Conservation (phyloP, 208 protist species). For the Trypanosoma brucei region DNA sequence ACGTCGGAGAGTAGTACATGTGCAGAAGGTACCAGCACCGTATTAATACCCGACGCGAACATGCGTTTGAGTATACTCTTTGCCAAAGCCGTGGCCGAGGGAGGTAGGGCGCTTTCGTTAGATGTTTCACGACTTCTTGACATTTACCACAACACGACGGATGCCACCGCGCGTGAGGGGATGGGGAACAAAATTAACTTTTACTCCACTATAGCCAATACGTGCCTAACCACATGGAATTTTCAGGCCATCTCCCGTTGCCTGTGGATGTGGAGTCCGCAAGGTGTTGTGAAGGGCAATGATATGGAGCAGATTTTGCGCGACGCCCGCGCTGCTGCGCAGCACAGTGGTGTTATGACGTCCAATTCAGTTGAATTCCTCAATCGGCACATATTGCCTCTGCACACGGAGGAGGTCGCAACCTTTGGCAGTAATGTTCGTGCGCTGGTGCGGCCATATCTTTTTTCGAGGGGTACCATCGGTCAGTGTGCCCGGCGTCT, state of each 20-base stretch:
- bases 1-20: conserved; percentile 43
- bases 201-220: conserved; percentile 86
- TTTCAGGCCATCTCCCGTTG: conserved; percentile 58
- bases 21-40: conserved; percentile 52
- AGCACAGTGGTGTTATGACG: conserved; percentile 83
- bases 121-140: conserved; percentile 73
- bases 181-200: conserved; percentile 77
- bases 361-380: conserved; percentile 88
- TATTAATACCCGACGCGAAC: conserved; percentile 71
- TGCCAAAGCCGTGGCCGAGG: conserved; percentile 81
- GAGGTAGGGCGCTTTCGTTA: conserved; percentile 67
- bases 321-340: conserved; percentile 61
- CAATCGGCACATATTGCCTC: conserved; percentile 69
- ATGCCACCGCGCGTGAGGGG: conserved; percentile 16
- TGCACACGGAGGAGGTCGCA: conserved; percentile 44
- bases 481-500: conserved; percentile 34
- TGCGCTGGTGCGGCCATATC: conserved; percentile 23
- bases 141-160: conserved; percentile 28
- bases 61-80: conserved; percentile 80
- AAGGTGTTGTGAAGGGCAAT: conserved; percentile 81
- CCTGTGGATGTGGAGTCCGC: conserved; percentile 70
- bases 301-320: conserved; percentile 79
- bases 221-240: conserved; percentile 74
- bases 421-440: conserved; percentile 40
- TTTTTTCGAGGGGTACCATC: conserved; percentile 38